Base-by-base conservation (phyloP, 2,329 filamentous ascomycete species). In the Colletotrichum noveboracense region DNA sequence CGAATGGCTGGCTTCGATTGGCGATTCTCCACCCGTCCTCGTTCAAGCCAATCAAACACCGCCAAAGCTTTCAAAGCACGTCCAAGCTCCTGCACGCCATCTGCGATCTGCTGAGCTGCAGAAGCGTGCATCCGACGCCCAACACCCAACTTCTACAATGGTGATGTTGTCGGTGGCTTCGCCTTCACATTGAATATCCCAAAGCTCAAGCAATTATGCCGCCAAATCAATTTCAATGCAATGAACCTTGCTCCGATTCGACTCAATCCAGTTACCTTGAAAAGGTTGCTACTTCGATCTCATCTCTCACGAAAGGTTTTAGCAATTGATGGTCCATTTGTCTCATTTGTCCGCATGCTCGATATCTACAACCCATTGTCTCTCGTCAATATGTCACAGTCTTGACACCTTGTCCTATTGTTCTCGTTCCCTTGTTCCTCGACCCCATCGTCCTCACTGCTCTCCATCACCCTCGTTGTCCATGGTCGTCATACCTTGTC, bases 1-100 rank as follows among this genome's bases (percentile, higher is more conserved):
- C 67, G 21, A 74, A 60, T 74, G 60, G 60, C 48, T 52, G 60
- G 9, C 24, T 38, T 58, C 28, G 60, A 66, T 66, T 60, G 10
- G 56, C 48, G 43, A 70, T 34, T 64, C 69, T 55, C 73, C 73
- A 68, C 56, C 2, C 14, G 3, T 6, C 30, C 32, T 1, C 4
- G 7, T 10, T 28, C 2, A 0, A 32, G 16, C 74, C 74, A 76
- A 74, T 76, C 16, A 61, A 38, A 71, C 8, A 14, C 16, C 13
- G 18, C 7, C 12, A n/a, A 16, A 18, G 14, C 13, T 3, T 52
- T 9, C 21, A 58, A 75, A 65, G 58, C 28, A 58, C 28, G 74
- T 76, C 70, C 34, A 64, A 69, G 74, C 74, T 75, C 55, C 74
- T 76, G 74, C 74, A 76, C 74, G 74, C 74, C 74, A 76, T 74